phyloP scores from a whole-genome alignment of 2,329 filamentous ascomycete species.

The Fusarium chlamydosporum region DNA sequence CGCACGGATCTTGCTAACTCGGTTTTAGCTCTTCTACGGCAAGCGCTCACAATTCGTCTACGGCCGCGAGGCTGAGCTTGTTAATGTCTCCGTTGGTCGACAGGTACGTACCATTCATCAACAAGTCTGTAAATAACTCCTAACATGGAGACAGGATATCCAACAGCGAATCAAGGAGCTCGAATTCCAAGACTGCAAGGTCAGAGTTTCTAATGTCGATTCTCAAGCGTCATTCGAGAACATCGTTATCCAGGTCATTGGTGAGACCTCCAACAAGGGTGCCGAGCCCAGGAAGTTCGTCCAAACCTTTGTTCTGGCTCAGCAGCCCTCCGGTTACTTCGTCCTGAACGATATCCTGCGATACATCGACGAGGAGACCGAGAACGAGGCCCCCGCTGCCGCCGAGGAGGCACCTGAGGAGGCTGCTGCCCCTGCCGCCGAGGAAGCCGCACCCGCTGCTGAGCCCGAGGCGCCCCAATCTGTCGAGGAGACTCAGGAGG shows the following conservation, averaged over 20 bases:
- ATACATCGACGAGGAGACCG: constrained; percentile 87
- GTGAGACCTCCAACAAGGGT: constrained; percentile 95
- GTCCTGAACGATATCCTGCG: constrained; percentile 98
- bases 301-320: constrained; percentile 96
- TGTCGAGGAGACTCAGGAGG: constrained; percentile 53
- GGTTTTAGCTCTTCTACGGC: constrained; percentile 85
- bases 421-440: constrained; percentile 48
- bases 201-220: constrained; percentile 97
- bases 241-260: constrained; percentile 98
- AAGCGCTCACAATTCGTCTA: constrained; percentile 96
- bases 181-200: constrained; percentile 97
- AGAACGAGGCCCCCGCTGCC: constrained; percentile 71
- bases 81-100: constrained; percentile 88
- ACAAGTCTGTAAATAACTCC: constrained; percentile 8
- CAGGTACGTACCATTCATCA: constrained; percentile 67
- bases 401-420: constrained; percentile 56
- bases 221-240: constrained; percentile 92
- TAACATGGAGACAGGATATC: constrained; percentile 75
- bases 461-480: constrained; percentile 53
- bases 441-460: constrained; percentile 51
- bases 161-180: constrained; percentile 94
- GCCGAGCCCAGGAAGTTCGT: constrained; percentile 95
- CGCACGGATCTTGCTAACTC: constrained; percentile 26
- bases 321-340: constrained; percentile 97
- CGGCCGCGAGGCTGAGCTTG: constrained; percentile 89